Conservation (phyloP, 257 asterid genomes). For the Osmanthus fragrans region DNA sequence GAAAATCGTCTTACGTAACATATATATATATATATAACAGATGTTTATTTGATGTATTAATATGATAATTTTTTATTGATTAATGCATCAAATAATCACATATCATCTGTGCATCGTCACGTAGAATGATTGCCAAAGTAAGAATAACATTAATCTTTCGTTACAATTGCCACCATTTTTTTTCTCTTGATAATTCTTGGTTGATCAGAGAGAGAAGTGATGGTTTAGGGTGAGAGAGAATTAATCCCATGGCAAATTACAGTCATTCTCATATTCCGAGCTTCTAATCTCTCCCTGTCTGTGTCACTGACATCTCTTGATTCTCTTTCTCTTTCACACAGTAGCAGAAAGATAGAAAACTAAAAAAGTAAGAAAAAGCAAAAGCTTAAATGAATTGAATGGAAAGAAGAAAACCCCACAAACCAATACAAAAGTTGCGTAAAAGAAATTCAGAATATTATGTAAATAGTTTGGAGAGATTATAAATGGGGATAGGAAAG, state of each 20-base stretch:
- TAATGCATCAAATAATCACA: no score
- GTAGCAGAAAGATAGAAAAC: constrained; percentile 9
- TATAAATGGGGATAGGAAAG: neutral
- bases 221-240: neutral
- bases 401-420: constrained; percentile 32
- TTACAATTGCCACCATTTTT: neutral
- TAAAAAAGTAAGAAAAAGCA: constrained; percentile 28
- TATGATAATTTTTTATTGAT: no score
- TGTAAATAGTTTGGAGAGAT: neutral
- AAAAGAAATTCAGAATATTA: neutral
- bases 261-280: constrained; percentile 68
- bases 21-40: no score
- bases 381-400: constrained; percentile 15
- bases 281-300: constrained; percentile 39
- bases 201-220: neutral
- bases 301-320: constrained; percentile 48
- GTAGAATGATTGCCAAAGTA: no score
- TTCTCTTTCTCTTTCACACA: constrained; percentile 10
- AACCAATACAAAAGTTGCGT: constrained; percentile 11
- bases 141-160: neutral
- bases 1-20: no score
- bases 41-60: no score
- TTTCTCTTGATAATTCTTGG: neutral
- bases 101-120: no score
- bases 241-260: neutral